phyloP scores from a whole-genome alignment of 192 early-diverging fungal genomes.

The Backusella tuberculispora region DNA sequence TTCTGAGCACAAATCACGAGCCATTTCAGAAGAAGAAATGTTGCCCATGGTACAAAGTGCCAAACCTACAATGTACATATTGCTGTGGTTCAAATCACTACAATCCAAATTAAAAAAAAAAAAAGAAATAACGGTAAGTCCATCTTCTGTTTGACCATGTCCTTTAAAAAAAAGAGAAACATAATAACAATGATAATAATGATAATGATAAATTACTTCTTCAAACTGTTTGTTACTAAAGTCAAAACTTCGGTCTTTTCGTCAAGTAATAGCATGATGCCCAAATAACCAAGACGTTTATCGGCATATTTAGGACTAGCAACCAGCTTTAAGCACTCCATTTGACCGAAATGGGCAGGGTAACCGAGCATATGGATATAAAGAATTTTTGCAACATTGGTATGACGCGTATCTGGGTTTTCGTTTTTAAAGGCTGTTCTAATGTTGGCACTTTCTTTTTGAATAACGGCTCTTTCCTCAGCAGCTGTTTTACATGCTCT shows the following conservation, averaged over 20 bases:
- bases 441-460: slow-evolving; percentile 93
- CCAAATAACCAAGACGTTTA: slow-evolving; percentile 98
- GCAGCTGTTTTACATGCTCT: slow-evolving; percentile 98
- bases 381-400: slow-evolving; percentile 96
- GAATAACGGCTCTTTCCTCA: slow-evolving; percentile 97
- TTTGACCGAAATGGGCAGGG: slow-evolving; percentile 99
- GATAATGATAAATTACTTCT: slow-evolving; percentile 69
- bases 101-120: slow-evolving; percentile 19
- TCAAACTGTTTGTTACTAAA: slow-evolving; percentile 96
- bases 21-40: slow-evolving; percentile 96
- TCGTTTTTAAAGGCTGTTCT: slow-evolving; percentile 98
- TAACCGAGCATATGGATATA: slow-evolving; percentile 99
- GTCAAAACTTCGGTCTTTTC: slow-evolving; percentile 98
- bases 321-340: slow-evolving; percentile 97
- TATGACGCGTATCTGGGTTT: slow-evolving; percentile 85
- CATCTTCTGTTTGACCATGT: neutral
- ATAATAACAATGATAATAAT: neutral
- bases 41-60: slow-evolving; percentile 96
- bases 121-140: neutral
- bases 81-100: slow-evolving; percentile 94
- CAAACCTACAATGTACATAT: slow-evolving; percentile 97
- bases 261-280: slow-evolving; percentile 96
- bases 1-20: slow-evolving; percentile 90
- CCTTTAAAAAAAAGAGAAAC: neutral
- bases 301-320: slow-evolving; percentile 93